Base-by-base conservation (phyloP, 1,284 basidiomycete genomes). In the Stereum hirsutum region DNA sequence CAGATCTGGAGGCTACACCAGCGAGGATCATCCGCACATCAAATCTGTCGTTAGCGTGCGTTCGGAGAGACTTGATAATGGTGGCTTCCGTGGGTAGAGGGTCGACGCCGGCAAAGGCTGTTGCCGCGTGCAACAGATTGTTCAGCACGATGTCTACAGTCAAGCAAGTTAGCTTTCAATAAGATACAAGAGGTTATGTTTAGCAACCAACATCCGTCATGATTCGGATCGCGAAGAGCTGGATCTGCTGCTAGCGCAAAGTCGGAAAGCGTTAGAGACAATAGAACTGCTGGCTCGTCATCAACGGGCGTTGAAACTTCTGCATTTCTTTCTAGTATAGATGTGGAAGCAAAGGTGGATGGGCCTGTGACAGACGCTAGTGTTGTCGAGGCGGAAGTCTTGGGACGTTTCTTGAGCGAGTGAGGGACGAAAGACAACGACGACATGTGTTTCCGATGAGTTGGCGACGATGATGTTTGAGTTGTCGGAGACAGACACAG, bases 241-340 rank as follows among this genome's bases (percentile, higher is more conserved):
- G 68, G 54, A 49, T 82, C 68, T 2, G 57, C 53, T 79, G 78
- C 85, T 5, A 85, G 55, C 6, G 69, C 66, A 57, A 81, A 70
- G 52, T 84, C 74, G 5, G 82, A 81, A n/a, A 86, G 60, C 0
- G 81, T 68, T 5, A 86, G 69, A 14, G 62, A 63, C 24, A 81
- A 47, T 19, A 83, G 61, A 4, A 58, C 54, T 2, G 64, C 65
- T 36, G 71, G 66, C 46, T 80, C 78, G 38, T 69, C 65, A 19
- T 71, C 55, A 6, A 56, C 41, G 20, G 17, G 19, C 17, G 17
- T 14, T 33, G n/a, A 14, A 11, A 32, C 27, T 20, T 25, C 37
- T 39, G 23, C 14, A 10, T 20, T 25, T 39, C 24, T 20, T 7
- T 14, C n/a, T 39, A 12, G 20, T 11, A 8, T 20, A 20, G 37